Evolutionary conservation across 2,329 filamentous ascomycete species (phyloP), one percentile per base, ranked within the genome.

Genomic region (Nothophaeocryptopus gaeumannii): DNA sequence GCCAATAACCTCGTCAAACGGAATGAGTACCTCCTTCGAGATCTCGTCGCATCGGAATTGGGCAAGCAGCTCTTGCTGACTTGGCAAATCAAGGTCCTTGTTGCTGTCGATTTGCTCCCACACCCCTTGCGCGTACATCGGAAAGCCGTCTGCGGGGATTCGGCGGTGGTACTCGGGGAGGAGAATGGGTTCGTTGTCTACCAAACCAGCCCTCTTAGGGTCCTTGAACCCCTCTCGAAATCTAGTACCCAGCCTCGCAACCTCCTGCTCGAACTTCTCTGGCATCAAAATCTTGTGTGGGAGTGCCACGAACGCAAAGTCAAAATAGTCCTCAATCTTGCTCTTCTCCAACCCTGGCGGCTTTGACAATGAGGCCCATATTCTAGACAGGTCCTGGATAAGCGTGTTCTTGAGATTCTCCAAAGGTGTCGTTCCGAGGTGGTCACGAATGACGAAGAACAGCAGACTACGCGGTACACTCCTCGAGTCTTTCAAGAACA

Each of bases 101-200:
- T 99, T 99, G 76, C 92, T 88, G 62, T 96, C 91, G 66, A 99
- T 99, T 72, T 97, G 92, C 64, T 97, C 91, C 93, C 93, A 99
- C 38, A 99, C 83, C 35, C 91, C 89, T 67, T 93, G 84, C 0
- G 93, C 91, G 63, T 99, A 99, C 52, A 90, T 79, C 0, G 92
- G 88, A 67, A 97, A 93, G n/a, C 93, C 93, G 69, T 99, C 93
- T 8, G 93, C 93, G 9, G 93, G 93, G 56, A 99, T 99, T 50
- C 93, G 81, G 54, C 93, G 82, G 72, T 99, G 93, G 68, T 99
- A 99, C 63, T 96, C 91, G 15, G 93, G 86, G 37, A 97, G 74
- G 67, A 99, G 93, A 4, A 99, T 81, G 4, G 88, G 88, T 40
- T 88, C 82, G 60, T 90, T 84, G 60, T 93, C 85, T 47, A 79